A percentile compares a stretch with the other conserved stretches of the same genome.
Conservation (phyloP, 306 rosid genomes). For the Pterocarpus macrocarpus region DNA sequence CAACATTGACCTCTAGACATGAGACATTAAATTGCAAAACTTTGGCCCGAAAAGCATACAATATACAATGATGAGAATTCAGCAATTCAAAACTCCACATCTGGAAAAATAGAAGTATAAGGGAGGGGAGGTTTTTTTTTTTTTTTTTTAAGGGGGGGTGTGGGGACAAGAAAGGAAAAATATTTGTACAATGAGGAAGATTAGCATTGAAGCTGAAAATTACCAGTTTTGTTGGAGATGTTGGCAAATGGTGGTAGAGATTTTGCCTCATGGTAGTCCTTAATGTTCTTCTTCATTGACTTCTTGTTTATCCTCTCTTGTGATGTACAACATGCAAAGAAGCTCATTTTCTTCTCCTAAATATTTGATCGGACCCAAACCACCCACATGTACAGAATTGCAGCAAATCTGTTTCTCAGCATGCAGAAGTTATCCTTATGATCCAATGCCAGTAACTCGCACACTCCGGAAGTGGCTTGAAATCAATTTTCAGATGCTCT, state of each 20-base stretch:
- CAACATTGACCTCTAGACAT: background rate
- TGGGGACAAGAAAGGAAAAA: background rate
- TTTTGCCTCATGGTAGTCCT: constrained; percentile 63
- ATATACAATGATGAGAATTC: constrained; percentile 10
- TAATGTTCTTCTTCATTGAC: constrained; percentile 66
- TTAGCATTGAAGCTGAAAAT: constrained; percentile 26
- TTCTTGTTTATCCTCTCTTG: constrained; percentile 53
- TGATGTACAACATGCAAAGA: constrained; percentile 76
- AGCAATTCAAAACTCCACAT: background rate
- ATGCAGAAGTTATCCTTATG: constrained; percentile 26
- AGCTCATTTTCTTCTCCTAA: constrained; percentile 67
- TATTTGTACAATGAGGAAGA: constrained; percentile 34
- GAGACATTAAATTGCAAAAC: too few relatives aligned
- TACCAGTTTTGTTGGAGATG: constrained; percentile 76
- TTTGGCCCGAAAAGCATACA: background rate
- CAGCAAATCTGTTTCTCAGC: constrained; percentile 14
- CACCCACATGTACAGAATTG: constrained; percentile 41
- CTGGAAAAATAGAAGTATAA: background rate
- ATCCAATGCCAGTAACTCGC: background rate
- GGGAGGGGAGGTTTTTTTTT: background rate
- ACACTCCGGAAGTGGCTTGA: constrained; percentile 12
- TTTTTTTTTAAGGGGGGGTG: too few relatives aligned
- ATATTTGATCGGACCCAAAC: constrained; percentile 46
- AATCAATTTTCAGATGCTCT: constrained; percentile 13
- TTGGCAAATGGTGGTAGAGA: constrained; percentile 71